These are phyloP conservation scores for Diplodia corticola DNA, from an alignment of 2,329 filamentous ascomycete genomes.

Conservation along the genomic window DNA sequence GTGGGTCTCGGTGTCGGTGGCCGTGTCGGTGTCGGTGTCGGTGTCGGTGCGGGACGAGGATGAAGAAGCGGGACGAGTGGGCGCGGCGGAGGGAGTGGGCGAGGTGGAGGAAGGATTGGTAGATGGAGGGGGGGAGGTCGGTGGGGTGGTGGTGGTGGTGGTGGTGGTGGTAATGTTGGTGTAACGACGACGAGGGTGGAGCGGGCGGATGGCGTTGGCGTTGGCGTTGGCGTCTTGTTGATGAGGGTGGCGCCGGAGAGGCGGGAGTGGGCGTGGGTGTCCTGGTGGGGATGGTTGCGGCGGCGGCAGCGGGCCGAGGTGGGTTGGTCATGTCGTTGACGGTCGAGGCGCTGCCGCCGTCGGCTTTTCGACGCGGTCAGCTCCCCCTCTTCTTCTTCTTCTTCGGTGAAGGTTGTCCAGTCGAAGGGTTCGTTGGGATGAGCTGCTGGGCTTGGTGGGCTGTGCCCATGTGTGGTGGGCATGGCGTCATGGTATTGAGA, in stretches of 20 bases:
- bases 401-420: conserved; percentile 5
- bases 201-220: not conserved
- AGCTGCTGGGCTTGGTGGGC: not conserved
- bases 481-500: not conserved
- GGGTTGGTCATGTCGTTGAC: not conserved
- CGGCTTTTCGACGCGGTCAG: not conserved
- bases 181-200: not conserved
- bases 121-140: not conserved
- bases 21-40: not conserved
- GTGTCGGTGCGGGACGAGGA: not conserved
- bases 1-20: too few relatives aligned
- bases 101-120: not conserved
- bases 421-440: not conserved
- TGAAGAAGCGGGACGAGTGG: not conserved
- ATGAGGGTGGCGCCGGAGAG: conserved; percentile 12
- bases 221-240: not conserved
- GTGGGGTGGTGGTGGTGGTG: not conserved
- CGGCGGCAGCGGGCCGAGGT: not conserved
- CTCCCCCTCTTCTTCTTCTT: too few relatives aligned
- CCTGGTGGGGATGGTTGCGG: too few relatives aligned
- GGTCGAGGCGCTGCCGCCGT: not conserved
- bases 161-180: not conserved
- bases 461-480: not conserved
- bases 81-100: not conserved
- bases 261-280: not conserved